Base-by-base conservation (phyloP, 805 yeast genomes). In the Cyberlindnera amylophila region DNA sequence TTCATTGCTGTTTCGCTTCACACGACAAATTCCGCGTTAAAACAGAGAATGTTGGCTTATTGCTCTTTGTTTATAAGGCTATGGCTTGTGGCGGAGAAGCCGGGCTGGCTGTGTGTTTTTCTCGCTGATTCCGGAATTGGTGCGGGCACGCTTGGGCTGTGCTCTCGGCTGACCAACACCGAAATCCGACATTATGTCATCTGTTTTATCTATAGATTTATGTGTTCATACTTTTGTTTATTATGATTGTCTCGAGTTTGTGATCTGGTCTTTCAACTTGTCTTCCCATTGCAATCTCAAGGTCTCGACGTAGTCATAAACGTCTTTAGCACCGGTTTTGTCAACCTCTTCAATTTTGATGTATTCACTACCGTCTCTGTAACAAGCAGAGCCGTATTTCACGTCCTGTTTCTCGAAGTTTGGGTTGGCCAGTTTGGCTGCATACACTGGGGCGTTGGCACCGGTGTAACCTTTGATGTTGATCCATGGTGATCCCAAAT, bases 381-480 rank as follows among this genome's bases (percentile, higher is more conserved):
- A 70, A 18, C 83, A 72, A 0, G 89, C 86, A 8, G 96, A 86
- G 4, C 96, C 96, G 45, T 74, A 77, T 53, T 80, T 79, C 39
- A 80, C 66, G 16, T 68, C 67, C 55, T 78, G 81, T 14, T 63
- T 64, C 27, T 67, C 69, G 36, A 62, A 61, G 24, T 58, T 53
- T 3, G 83, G 74, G 41, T 75, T 72, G 0, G 81, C 79, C 29
- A 70, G 46, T 6, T 71, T 56, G 2, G 86, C 81, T 7, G 81
- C 85, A 63, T 75, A 81, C 2, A 87, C 71, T 1, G 93, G 87
- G 2, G 98, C 87, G 58, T 85, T 84, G 8, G 98, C 96, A 12
- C 95, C 97, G 11, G 71, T 80, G 63, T 89, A 87, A 2, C 98
- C 96, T 24, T 82, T 74, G 33, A 93, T 85, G 54, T 85, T 86